These are phyloP conservation scores for Biancaea sappan DNA, from an alignment of 306 rosid genomes.

Conservation along the genomic window DNA sequence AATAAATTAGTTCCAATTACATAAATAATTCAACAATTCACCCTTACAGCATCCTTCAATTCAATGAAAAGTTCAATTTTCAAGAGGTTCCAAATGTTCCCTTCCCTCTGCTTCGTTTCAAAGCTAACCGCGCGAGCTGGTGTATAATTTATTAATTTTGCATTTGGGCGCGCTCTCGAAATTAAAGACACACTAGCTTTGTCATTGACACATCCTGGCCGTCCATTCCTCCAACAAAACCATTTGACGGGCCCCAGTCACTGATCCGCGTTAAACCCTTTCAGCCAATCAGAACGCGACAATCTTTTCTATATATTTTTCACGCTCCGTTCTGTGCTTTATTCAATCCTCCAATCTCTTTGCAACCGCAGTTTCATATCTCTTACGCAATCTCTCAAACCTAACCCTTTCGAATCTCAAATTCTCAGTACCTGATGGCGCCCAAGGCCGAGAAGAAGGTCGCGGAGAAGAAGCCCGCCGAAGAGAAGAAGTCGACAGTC, in stretches of 20 bases:
- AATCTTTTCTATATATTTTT: conserved; percentile 21
- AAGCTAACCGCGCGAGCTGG: conserved; percentile 15
- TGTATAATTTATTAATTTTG: neutral
- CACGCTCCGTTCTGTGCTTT: rapidly evolving
- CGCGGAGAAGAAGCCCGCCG: conserved; percentile 65
- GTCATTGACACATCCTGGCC: neutral
- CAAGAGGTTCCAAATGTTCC: too few species aligned
- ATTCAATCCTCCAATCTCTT: neutral
- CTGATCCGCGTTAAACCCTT: conserved; percentile 31
- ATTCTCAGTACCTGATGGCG: conserved; percentile 36
- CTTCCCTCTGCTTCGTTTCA: neutral
- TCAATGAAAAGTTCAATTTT: too few species aligned
- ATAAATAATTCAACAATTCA: too few species aligned
- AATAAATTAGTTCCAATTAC: too few species aligned
- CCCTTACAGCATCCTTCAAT: too few species aligned
- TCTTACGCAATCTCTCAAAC: neutral
- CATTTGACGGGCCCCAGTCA: conserved; percentile 34
- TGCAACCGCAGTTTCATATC: neutral
- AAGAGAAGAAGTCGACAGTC: conserved; percentile 62
- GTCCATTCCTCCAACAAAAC: neutral
- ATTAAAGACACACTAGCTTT: neutral
- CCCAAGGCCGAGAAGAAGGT: conserved; percentile 74
- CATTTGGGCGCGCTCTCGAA: conserved; percentile 3
- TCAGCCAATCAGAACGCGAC: conserved; percentile 24
- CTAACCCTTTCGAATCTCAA: neutral